Evolutionary conservation across 371 early-diverging fungal species (phyloP).

Genomic region (Nematocida sp.): DNA sequence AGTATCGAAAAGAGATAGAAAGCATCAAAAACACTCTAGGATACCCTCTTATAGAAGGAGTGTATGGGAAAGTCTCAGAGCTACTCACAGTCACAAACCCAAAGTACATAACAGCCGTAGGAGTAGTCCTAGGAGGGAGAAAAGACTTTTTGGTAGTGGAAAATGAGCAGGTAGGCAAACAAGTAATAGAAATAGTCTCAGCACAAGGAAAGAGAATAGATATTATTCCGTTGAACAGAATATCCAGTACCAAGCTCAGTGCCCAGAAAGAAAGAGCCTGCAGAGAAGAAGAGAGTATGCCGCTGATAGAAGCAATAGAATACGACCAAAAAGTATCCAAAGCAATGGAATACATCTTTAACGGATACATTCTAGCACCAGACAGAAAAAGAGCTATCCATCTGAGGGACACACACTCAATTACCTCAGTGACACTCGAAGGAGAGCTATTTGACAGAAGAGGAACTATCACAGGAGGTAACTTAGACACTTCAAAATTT

Average conservation of each 20-base stretch:
- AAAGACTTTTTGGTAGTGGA: constrained; percentile 71
- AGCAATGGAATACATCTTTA: constrained; percentile 91
- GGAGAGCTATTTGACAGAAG: constrained; percentile 96
- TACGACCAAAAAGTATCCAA: constrained; percentile 54
- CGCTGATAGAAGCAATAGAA: constrained; percentile 38
- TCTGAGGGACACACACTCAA: constrained; percentile 70
- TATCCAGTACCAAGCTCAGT: constrained; percentile 63
- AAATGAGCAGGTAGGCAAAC: constrained; percentile 76
- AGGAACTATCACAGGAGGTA: constrained; percentile 91
- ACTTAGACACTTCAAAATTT: constrained; percentile 59
- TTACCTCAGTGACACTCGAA: constrained; percentile 78
- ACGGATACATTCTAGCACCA: constrained; percentile 71
- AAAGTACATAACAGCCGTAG: constrained; percentile 64
- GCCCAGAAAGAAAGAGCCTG: constrained; percentile 66
- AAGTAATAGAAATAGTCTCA: constrained; percentile 65
- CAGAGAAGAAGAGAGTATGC: constrained; percentile 58
- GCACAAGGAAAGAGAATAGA: constrained; percentile 72
- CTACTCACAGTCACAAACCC: constrained; percentile 60
- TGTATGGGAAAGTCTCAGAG: constrained; percentile 65
- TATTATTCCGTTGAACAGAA: constrained; percentile 91
- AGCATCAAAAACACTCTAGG: constrained; percentile 46
- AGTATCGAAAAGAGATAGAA: constrained; percentile 23
- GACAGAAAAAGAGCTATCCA: constrained; percentile 70
- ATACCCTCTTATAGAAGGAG: constrained; percentile 63
- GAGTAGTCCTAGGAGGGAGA: constrained; percentile 55